Evolutionary conservation across 2,329 filamentous ascomycete genomes (phyloP).

Genomic region (Chrysosphaeria jannelii): DNA sequence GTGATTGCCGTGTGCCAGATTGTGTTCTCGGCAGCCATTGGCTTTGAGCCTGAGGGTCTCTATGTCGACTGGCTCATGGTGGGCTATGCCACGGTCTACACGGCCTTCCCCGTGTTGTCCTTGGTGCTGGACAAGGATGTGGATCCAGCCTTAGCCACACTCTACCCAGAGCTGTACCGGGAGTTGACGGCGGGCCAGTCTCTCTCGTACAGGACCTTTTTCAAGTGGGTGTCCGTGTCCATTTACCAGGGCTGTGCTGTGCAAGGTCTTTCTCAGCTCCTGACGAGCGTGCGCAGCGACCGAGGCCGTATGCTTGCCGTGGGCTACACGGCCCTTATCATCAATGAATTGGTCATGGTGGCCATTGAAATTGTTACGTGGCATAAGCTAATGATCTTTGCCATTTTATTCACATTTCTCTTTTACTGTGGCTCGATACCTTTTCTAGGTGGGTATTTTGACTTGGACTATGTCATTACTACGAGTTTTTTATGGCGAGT

Average conservation of each 20-base stretch:
- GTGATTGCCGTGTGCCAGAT: constrained; percentile 93
- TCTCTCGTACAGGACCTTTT: constrained; percentile 79
- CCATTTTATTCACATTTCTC: constrained; percentile 51
- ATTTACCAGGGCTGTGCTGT: constrained; percentile 91
- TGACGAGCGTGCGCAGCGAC: constrained; percentile 55
- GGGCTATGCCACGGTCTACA: constrained; percentile 89
- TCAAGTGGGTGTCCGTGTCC: constrained; percentile 83
- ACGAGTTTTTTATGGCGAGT: constrained; percentile 79
- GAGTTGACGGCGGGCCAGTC: constrained; percentile 75
- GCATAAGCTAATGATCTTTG: constrained; percentile 76
- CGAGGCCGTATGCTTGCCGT: constrained; percentile 57
- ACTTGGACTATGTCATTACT: constrained; percentile 49
- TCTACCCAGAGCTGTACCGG: constrained; percentile 94
- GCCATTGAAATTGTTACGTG: constrained; percentile 89
- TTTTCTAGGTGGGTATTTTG: constrained; percentile 71
- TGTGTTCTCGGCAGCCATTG: constrained; percentile 79
- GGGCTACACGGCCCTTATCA: constrained; percentile 66
- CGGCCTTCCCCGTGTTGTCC: constrained; percentile 72
- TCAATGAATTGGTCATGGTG: constrained; percentile 94
- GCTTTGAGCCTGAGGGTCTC: constrained; percentile 77
- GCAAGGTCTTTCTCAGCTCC: constrained; percentile 71
- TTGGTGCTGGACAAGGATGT: constrained; percentile 88
- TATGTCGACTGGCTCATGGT: constrained; percentile 95
- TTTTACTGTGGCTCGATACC: constrained; percentile 63
- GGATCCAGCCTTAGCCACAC: constrained; percentile 69